These are phyloP conservation scores for Wickerhamiella pararugosa DNA, from an alignment of 1,139 yeast genomes.

Conservation along the genomic window DNA sequence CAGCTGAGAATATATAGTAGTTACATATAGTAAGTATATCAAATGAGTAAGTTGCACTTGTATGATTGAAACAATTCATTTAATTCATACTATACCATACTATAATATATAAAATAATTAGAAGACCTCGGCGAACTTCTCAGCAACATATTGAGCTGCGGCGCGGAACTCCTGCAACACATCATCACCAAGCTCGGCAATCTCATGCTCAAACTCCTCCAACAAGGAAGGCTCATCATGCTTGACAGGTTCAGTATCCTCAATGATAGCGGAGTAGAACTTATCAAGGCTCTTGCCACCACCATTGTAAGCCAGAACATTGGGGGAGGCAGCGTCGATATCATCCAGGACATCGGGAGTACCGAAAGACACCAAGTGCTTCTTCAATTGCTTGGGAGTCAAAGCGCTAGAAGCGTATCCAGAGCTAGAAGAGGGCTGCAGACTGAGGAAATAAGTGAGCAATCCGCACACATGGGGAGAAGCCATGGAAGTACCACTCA, in stretches of 20 bases:
- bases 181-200: conserved; percentile 3
- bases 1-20: neutral
- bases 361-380: conserved; percentile 69
- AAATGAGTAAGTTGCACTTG: no score
- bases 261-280: conserved; percentile 37
- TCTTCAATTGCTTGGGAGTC: conserved; percentile 78
- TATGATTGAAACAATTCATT: no score
- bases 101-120: conserved; percentile 1
- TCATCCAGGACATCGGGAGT: conserved; percentile 54
- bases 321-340: conserved; percentile 74
- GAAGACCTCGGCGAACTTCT: conserved; percentile 4
- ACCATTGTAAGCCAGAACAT: conserved; percentile 82
- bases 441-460: conserved; percentile 67
- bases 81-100: no score
- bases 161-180: conserved; percentile 3
- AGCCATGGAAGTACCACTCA: conserved; percentile 98
- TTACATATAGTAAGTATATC: no score
- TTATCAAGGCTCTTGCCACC: conserved; percentile 66
- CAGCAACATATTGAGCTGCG: conserved; percentile 4
- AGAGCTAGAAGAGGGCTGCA: conserved; percentile 66
- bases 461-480: conserved; percentile 94
- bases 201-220: neutral
- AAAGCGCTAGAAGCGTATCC: conserved; percentile 48
- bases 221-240: conserved; percentile 1
- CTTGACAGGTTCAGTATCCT: conserved; percentile 5